phyloP scores from a whole-genome alignment of 2,329 filamentous ascomycete species.

The Colletotrichum navitas region DNA sequence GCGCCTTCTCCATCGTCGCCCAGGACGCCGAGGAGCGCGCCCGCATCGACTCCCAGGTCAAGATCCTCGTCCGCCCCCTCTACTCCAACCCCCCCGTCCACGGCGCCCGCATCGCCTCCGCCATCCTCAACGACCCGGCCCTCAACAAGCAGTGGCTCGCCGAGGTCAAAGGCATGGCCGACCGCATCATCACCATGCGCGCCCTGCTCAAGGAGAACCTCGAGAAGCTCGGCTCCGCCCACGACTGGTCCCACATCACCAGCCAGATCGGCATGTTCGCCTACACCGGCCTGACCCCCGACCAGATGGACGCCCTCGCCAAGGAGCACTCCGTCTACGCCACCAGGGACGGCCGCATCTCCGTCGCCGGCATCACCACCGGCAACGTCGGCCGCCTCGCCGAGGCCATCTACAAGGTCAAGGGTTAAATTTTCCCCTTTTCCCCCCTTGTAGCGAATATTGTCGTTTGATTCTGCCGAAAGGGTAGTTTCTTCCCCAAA shows the following conservation, averaged over 20 bases:
- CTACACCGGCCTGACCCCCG: conserved; percentile 91
- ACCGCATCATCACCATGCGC: conserved; percentile 99
- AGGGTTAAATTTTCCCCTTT: conserved; percentile 63
- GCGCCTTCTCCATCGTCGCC: conserved; percentile 93
- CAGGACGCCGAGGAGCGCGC: conserved; percentile 91
- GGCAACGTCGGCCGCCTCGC: conserved; percentile 85
- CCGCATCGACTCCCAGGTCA: conserved; percentile 96
- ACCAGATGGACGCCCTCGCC: conserved; percentile 91
- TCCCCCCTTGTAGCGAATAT: conserved; percentile 2
- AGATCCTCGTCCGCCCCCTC: conserved; percentile 95
- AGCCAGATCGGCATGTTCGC: conserved; percentile 99
- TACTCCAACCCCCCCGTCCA: conserved; percentile 99
- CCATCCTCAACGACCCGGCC: conserved; percentile 87
- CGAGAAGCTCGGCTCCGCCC: conserved; percentile 93
- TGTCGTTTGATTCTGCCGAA: conserved; percentile 17
- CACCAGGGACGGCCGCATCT: conserved; percentile 91
- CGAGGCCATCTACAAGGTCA: conserved; percentile 87
- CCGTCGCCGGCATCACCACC: conserved; percentile 84
- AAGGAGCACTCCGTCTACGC: conserved; percentile 98
- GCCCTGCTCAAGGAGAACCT: conserved; percentile 94
- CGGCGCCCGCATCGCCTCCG: conserved; percentile 91
- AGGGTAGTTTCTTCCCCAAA: conserved; percentile 4
- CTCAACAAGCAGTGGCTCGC: conserved; percentile 95
- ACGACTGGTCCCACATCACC: conserved; percentile 99
- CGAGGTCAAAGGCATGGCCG: conserved; percentile 98